These are phyloP conservation scores for Quercus gilva DNA, from an alignment of 306 rosid genomes.

Conservation along the genomic window DNA sequence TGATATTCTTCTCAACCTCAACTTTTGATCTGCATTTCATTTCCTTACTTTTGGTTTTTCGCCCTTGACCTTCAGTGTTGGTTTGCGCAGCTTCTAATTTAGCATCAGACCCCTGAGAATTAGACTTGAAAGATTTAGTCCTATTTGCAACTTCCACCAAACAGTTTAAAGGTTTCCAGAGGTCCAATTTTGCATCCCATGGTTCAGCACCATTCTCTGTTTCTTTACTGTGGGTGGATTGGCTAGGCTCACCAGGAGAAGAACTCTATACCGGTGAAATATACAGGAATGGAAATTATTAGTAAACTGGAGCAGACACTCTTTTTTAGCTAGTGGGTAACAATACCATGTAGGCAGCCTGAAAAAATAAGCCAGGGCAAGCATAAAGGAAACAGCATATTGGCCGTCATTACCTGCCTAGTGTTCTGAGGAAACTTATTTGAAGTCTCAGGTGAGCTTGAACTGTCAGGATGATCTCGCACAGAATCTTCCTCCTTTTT, in stretches of 20 bases:
- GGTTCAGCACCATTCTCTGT: slow-evolving; percentile 57
- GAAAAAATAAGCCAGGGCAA: not conserved
- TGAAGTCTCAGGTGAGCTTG: slow-evolving; percentile 64
- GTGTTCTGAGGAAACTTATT: slow-evolving; percentile 48
- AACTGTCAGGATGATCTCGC: slow-evolving; percentile 56
- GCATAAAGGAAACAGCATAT: slow-evolving; percentile 17
- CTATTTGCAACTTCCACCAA: slow-evolving; percentile 91
- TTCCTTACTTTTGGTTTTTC: slow-evolving; percentile 61
- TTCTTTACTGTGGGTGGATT: slow-evolving; percentile 49
- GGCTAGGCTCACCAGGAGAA: slow-evolving; percentile 52
- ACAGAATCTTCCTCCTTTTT: slow-evolving; percentile 58
- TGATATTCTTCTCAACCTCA: slow-evolving; percentile 55
- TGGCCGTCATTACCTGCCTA: slow-evolving; percentile 50
- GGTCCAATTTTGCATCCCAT: slow-evolving; percentile 70
- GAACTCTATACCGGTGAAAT: slow-evolving; percentile 52
- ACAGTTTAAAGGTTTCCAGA: slow-evolving; percentile 89
- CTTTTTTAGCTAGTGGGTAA: slow-evolving; percentile 1
- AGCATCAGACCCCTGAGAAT: slow-evolving; percentile 53
- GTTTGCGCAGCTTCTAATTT: slow-evolving; percentile 44
- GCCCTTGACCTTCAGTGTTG: slow-evolving; percentile 42
- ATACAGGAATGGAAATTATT: slow-evolving; percentile 9
- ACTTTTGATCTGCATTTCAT: slow-evolving; percentile 56
- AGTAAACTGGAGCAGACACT: slow-evolving; percentile 16
- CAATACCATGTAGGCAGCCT: not conserved
- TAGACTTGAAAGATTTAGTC: slow-evolving; percentile 77